Evolutionary conservation across 75 land plant species (phyloP), one percentile per base, ranked within the genome.

Genomic region (Pseudotsuga menziesii): DNA sequence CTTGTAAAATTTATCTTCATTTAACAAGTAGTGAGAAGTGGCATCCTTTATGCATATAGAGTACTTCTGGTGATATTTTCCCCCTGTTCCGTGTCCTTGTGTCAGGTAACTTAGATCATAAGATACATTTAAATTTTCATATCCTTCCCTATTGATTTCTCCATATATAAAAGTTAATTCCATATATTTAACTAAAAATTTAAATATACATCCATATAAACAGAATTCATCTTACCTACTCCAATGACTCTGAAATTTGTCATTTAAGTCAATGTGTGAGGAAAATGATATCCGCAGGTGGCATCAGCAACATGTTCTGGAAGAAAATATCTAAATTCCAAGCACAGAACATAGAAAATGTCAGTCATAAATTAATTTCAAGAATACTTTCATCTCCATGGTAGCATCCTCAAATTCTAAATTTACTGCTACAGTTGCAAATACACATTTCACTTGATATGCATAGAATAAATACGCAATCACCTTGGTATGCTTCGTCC

Each of bases 401-500:
- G 48, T 9, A 19, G 20, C n/a, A 4, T 0, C 11, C 11, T 69
- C 25, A 69, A 69, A 69, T 39, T 22, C 72, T 3, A n/a, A 39
- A 11, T 20, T n/a, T 5, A 8, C 9, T 27, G 17, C 54, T 41
- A 41, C 41, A 8, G 25, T 41, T 41, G 54, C 61, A 35, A 41
- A 61, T 54, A 29, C 7, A 75, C 61, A 39, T 20, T 35, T 23
- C 39, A 26, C 20, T 78, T 52, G 61, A 20, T 59, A 59, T 22
- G 63, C 56, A 72, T 41, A 70, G 55, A 5, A 79, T 59, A 60
- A 35, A 44, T 44, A 48, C 58, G 19, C 36, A 57, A 84, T 83
- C 73, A 91, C 93, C 93, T 89, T 11, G 93, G 93, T 58, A 91
- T 91, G 80, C 84, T 89, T 80, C 93, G 80, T 39, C 89, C 91